Base-by-base conservation (phyloP, 495 filamentous ascomycete genomes). In the Lasiosphaeris hirsuta region DNA sequence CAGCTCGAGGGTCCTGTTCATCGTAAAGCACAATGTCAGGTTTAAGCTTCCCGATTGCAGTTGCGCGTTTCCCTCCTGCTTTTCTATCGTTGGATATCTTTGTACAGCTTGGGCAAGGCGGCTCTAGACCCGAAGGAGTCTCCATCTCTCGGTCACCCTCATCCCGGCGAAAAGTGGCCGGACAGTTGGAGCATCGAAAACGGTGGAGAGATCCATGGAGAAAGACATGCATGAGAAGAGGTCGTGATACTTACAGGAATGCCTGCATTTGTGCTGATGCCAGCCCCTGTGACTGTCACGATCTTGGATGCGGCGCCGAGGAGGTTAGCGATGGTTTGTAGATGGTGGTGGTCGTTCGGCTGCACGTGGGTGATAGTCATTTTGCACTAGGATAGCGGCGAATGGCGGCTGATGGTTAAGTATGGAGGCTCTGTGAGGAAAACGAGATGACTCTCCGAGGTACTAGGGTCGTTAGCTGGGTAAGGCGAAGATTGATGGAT, bases 221-320 rank as follows among this genome's bases (percentile, higher is more conserved):
- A 5, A 30, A 5, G 5, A 30, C 23, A 30, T 5, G 5, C 23
- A 30, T 2, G 23, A 30, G 5, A 5, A 30, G 23, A 30, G 23
- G 23, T 30, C n/a, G 51, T 17, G 35, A 45, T 45, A 55, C 51
- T 11, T 55, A 60, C 14, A 51, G 57, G 51, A 60, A 60, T 60
- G 11, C 57, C 57, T 51, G 39, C 57, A 13, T 51, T 60, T 55
- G 51, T 60, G 15, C 58, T 60, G 8, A 60, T 59, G 45, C 57
- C 38, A 51, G 57, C 57, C 51, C 55, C 45, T 41, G 23, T 60
- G 30, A 60, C 51, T 30, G 57, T 54, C 42, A 60, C 44, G 11
- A 60, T 55, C 57, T 60, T 60, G 23, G 51, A 54, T 55, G 10
- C 9, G n/a, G 51, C 38, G 50, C 33, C 9, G n/a, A 60, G 48